Conservation (phyloP, 106 monocot genomes). For the Dendrobium officinale region DNA sequence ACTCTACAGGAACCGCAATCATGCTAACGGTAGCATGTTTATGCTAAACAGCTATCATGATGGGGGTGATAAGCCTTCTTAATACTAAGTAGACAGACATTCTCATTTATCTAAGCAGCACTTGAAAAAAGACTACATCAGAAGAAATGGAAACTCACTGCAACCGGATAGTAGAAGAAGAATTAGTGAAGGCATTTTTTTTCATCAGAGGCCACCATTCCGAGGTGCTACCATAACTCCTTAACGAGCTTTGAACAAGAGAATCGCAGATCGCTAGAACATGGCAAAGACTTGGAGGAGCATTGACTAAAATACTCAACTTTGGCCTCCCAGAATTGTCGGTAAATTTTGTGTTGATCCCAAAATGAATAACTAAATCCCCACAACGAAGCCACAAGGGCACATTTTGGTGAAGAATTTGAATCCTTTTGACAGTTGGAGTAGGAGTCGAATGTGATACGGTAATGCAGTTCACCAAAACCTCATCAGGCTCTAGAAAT, state of each 20-base stretch:
- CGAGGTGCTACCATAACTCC: slow-evolving; percentile 50
- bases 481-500: slow-evolving; percentile 53
- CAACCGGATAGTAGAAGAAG: slow-evolving; percentile 38
- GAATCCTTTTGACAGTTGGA: slow-evolving; percentile 25
- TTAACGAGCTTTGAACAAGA: slow-evolving; percentile 34
- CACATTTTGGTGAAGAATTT: slow-evolving; percentile 42
- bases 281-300: slow-evolving; percentile 39
- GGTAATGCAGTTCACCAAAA: slow-evolving; percentile 36
- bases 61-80: not conserved
- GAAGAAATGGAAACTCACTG: slow-evolving; percentile 48
- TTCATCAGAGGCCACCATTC: slow-evolving; percentile 67
- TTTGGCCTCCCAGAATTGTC: slow-evolving; percentile 70
- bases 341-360: slow-evolving; percentile 53
- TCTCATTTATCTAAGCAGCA: not conserved
- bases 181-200: slow-evolving; percentile 38
- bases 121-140: not conserved
- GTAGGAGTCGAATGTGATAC: slow-evolving; percentile 16
- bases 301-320: slow-evolving; percentile 53
- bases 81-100: not conserved
- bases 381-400: slow-evolving; percentile 49
- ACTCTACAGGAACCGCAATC: not conserved
- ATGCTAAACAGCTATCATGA: not conserved
- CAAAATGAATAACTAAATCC: slow-evolving; percentile 58
- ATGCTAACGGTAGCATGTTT: not conserved
- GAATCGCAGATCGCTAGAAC: slow-evolving; percentile 61